A percentile compares a stretch with the other conserved stretches of the same genome.
Evolutionary conservation across 129 eudicot genomes (phyloP).

Genomic region (Logfia minima): DNA sequence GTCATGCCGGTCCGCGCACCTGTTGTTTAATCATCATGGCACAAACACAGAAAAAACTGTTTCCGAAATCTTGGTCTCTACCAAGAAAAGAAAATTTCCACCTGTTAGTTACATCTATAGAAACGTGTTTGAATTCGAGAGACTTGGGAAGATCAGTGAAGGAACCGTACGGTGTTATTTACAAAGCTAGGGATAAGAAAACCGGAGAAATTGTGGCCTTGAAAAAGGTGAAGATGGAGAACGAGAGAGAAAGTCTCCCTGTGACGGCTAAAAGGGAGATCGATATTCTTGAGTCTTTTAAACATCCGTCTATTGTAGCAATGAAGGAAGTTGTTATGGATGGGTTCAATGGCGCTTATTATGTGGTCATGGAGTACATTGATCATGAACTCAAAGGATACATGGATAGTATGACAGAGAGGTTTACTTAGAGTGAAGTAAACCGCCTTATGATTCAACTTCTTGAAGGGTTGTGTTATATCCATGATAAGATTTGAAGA

Average conservation of each 20-base stretch:
- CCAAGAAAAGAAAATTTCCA: slow-evolving; percentile 67
- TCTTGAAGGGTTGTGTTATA: slow-evolving; percentile 55
- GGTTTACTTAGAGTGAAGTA: slow-evolving; percentile 76
- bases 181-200: slow-evolving; percentile 62
- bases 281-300: slow-evolving; percentile 38
- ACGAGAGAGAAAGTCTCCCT: slow-evolving; percentile 61
- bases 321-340: slow-evolving; percentile 75
- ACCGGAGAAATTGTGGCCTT: slow-evolving; percentile 79
- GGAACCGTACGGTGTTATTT: slow-evolving; percentile 85
- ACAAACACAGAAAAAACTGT: neutral
- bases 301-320: slow-evolving; percentile 63
- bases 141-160: slow-evolving; percentile 62
- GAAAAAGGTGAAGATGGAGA: slow-evolving; percentile 70
- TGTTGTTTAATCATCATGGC: neutral
- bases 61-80: no score
- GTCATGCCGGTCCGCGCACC: no score
- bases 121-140: slow-evolving; percentile 61
- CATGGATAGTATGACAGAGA: slow-evolving; percentile 57
- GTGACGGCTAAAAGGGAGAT: slow-evolving; percentile 63
- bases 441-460: slow-evolving; percentile 83
- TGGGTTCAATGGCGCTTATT: slow-evolving; percentile 37
- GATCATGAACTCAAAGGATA: slow-evolving; percentile 61
- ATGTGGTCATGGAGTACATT: slow-evolving; percentile 77
- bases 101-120: slow-evolving; percentile 73
- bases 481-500: slow-evolving; percentile 82